Conservation (phyloP, 768 basidiomycete genomes). For the Gloeopeniophorella convolvens region DNA sequence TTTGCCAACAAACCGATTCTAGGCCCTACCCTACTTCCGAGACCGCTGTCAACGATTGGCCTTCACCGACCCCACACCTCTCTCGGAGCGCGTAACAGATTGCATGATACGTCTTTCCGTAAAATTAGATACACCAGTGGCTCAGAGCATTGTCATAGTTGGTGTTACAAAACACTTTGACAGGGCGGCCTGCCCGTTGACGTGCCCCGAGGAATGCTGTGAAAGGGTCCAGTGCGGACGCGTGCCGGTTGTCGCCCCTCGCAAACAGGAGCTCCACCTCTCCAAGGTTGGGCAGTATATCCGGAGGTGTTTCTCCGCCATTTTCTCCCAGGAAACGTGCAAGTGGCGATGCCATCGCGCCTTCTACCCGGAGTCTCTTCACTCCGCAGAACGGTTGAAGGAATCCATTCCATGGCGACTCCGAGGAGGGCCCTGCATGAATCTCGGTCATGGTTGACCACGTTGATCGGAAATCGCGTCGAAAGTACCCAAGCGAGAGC, state of each 20-base stretch:
- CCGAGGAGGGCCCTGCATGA: too few species aligned
- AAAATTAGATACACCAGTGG: too few species aligned
- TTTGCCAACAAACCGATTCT: too few species aligned
- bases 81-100: too few species aligned
- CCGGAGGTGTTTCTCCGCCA: not conserved
- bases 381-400: not conserved
- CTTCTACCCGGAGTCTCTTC: not conserved
- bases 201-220: not conserved
- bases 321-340: not conserved
- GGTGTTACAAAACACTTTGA: too few species aligned
- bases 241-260: not conserved
- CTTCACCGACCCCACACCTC: too few species aligned
- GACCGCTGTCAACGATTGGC: too few species aligned
- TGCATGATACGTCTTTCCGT: too few species aligned
- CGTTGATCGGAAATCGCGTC: too few species aligned
- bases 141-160: too few species aligned
- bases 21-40: too few species aligned
- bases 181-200: not conserved
- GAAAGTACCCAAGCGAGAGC: not conserved
- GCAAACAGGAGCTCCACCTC: not conserved
- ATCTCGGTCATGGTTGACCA: too few species aligned
- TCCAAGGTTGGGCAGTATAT: not conserved
- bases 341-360: not conserved
- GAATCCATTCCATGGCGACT: not conserved
- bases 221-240: not conserved